Evolutionary conservation across 176 grass and related monocot species (phyloP).

Genomic region (Eleusine coracana): DNA sequence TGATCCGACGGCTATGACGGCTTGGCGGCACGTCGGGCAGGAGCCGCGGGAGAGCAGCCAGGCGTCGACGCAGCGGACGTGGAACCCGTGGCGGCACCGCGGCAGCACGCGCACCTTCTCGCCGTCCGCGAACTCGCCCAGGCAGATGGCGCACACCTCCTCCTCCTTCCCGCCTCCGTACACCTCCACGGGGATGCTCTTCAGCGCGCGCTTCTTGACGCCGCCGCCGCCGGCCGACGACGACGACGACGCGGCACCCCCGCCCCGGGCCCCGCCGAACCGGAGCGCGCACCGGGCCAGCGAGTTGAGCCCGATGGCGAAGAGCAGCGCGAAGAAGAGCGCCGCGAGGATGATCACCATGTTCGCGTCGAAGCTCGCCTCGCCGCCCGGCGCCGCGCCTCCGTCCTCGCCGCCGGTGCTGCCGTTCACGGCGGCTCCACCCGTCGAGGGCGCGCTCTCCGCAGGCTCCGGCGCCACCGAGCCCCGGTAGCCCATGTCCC

Average conservation of each 20-base stretch:
- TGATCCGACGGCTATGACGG: constrained; percentile 20
- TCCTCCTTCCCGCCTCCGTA: constrained; percentile 42
- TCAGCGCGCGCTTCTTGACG: constrained; percentile 60
- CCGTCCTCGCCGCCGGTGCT: not conserved
- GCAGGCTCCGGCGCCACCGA: constrained; percentile 3
- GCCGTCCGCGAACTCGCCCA: constrained; percentile 76
- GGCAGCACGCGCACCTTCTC: constrained; percentile 81
- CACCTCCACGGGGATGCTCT: constrained; percentile 70
- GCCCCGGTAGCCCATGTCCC: constrained; percentile 18
- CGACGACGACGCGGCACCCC: not conserved
- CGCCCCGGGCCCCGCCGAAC: constrained; percentile 30
- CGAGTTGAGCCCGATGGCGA: constrained; percentile 66
- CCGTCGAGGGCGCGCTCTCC: not conserved
- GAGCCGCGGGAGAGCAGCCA: constrained; percentile 73
- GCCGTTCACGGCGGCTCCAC: not conserved
- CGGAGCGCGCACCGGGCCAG: constrained; percentile 66
- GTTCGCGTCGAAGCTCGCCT: constrained; percentile 70
- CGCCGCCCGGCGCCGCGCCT: constrained; percentile 1
- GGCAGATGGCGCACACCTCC: constrained; percentile 76
- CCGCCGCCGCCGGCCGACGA: constrained; percentile 11
- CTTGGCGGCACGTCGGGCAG: constrained; percentile 71
- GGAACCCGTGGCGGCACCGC: constrained; percentile 70
- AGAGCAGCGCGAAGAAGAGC: constrained; percentile 66
- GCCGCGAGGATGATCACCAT: constrained; percentile 81
- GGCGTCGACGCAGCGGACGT: constrained; percentile 72